phyloP scores from a whole-genome alignment of 208 protist genomes.

The Leptomonas pyrrhocoris region DNA sequence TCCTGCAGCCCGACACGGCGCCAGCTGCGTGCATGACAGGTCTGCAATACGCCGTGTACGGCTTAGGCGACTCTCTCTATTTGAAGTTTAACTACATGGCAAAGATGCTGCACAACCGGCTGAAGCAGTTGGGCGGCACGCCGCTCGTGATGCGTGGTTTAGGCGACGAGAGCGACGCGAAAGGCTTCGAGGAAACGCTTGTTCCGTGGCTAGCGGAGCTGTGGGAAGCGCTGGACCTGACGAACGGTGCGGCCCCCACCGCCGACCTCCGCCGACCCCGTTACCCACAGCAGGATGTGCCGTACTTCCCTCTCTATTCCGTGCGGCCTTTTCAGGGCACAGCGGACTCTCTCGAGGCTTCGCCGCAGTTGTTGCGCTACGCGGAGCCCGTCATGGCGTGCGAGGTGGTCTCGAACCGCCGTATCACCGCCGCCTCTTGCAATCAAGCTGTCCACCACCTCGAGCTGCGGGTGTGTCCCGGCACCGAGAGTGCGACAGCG shows the following conservation, averaged over 20 bases:
- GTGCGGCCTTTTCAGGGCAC: neutral
- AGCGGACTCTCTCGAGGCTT: neutral
- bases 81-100: constrained; percentile 92
- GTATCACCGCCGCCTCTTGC: constrained; percentile 62
- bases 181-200: constrained; percentile 73
- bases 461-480: constrained; percentile 21
- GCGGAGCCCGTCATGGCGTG: constrained; percentile 47
- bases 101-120: constrained; percentile 92
- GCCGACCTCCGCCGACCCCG: neutral
- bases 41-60: constrained; percentile 89
- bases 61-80: constrained; percentile 90
- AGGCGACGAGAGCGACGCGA: constrained; percentile 91
- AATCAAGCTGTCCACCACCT: constrained; percentile 78
- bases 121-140: constrained; percentile 77
- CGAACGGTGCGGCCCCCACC: neutral
- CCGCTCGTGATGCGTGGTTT: constrained; percentile 82
- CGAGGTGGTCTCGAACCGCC: constrained; percentile 44
- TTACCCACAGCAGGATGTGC: constrained; percentile 23
- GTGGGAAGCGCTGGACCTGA: constrained; percentile 54
- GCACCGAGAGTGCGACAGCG: neutral
- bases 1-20: constrained; percentile 41
- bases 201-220: constrained; percentile 72
- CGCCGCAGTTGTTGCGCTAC: neutral
- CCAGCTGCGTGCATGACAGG: constrained; percentile 45
- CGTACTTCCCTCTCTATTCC: constrained; percentile 36